These are phyloP conservation scores for Leishmania mexicana DNA, from an alignment of 208 protist genomes.

Conservation along the genomic window DNA sequence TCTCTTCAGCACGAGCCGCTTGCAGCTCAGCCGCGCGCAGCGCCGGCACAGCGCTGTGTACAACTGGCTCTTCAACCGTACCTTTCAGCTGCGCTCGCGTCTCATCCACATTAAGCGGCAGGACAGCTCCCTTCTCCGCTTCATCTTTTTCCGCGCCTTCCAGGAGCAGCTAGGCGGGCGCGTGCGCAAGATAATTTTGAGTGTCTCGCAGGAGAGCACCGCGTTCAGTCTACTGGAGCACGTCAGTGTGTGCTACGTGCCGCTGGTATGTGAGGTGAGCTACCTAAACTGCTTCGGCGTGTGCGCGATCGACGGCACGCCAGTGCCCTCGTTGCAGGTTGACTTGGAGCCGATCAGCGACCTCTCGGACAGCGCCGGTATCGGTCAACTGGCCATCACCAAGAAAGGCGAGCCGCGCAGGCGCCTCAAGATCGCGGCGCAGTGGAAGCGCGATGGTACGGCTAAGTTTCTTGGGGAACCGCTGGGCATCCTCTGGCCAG, in stretches of 20 bases:
- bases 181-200: conserved; percentile 74
- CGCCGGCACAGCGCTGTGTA: conserved; percentile 62
- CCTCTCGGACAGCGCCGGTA: conserved; percentile 51
- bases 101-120: conserved; percentile 77
- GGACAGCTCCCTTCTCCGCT: conserved; percentile 74
- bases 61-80: conserved; percentile 69
- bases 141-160: conserved; percentile 79
- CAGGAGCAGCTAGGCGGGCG: conserved; percentile 69
- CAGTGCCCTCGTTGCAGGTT: conserved; percentile 58
- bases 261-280: conserved; percentile 80
- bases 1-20: conserved; percentile 71
- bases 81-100: conserved; percentile 72
- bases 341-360: conserved; percentile 45
- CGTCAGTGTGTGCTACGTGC: conserved; percentile 83
- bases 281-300: conserved; percentile 77
- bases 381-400: conserved; percentile 59
- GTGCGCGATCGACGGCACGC: conserved; percentile 72
- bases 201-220: conserved; percentile 71
- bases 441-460: conserved; percentile 62
- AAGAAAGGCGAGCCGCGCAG: conserved; percentile 29
- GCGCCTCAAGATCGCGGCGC: conserved; percentile 64
- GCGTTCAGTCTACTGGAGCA: conserved; percentile 75
- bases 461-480: conserved; percentile 68
- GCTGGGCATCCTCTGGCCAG: conserved; percentile 79
- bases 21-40: conserved; percentile 65